Percentiles rank a stretch among this genome's conserved stretches.
Conservation (phyloP, 345 rosid genomes). For the Murraya paniculata region DNA sequence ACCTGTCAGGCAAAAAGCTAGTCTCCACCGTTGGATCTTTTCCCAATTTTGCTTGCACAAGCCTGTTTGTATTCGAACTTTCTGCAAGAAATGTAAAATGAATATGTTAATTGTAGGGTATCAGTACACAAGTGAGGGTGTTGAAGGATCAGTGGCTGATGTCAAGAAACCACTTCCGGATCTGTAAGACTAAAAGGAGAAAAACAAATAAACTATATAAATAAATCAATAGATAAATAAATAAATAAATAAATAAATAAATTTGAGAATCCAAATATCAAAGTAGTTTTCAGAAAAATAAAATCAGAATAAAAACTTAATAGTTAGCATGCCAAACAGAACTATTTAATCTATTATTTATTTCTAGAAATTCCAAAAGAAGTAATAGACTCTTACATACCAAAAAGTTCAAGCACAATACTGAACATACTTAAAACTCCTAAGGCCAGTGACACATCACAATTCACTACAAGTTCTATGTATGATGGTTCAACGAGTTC, state of each 20-base stretch:
- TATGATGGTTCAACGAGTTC: background rate
- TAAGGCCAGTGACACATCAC: background rate
- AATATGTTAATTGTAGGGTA: background rate
- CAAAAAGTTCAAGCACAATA: background rate
- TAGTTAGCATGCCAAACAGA: background rate
- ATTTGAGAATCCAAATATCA: background rate
- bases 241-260: background rate
- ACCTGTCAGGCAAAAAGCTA: constrained; percentile 98
- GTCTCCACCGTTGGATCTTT: constrained; percentile 98
- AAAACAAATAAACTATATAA: too few relatives aligned
- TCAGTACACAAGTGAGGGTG: background rate
- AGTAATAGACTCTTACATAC: background rate
- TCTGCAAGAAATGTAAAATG: constrained; percentile 26
- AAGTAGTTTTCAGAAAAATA: background rate
- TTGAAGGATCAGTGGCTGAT: background rate
- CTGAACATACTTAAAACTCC: background rate
- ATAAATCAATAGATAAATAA: too few relatives aligned
- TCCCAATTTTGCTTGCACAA: constrained; percentile 64
- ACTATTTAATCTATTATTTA: background rate
- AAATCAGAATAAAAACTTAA: background rate
- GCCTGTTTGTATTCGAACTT: constrained; percentile 33
- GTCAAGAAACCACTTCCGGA: background rate
- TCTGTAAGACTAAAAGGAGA: background rate
- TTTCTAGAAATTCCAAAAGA: background rate
- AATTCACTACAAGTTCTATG: background rate